A percentile compares a stretch with the other conserved stretches of the same genome.
Conservation (phyloP, 2,329 filamentous ascomycete species). For the Neofusicoccum parvum region DNA sequence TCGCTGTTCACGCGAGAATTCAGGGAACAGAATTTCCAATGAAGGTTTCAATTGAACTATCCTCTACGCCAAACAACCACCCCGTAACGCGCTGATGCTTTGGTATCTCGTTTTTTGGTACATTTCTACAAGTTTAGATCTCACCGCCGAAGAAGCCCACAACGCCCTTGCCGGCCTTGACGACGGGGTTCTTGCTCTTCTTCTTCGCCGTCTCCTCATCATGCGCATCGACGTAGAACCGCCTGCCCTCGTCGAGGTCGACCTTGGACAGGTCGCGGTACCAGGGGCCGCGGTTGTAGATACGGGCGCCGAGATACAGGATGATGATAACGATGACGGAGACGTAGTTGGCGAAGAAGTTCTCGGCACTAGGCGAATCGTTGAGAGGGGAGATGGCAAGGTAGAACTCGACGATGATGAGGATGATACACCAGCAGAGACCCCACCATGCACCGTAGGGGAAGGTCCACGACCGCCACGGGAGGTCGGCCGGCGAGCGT, state of each 20-base stretch:
- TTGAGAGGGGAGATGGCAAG: conserved; percentile 50
- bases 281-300: conserved; percentile 42
- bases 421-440: conserved; percentile 46
- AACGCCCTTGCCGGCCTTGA: conserved; percentile 19
- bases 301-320: conserved; percentile 44
- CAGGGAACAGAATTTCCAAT: neutral
- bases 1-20: no score
- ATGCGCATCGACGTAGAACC: conserved; percentile 30
- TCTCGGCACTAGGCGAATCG: conserved; percentile 35
- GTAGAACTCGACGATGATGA: conserved; percentile 53
- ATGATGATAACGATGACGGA: conserved; percentile 47
- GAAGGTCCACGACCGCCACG: conserved; percentile 49
- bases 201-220: conserved; percentile 22
- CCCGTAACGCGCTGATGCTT: neutral
- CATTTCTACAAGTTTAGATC: neutral
- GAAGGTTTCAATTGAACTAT: neutral
- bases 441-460: conserved; percentile 50
- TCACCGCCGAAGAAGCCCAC: conserved; percentile 18
- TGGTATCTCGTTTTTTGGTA: neutral
- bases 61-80: neutral
- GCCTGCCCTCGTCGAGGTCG: conserved; percentile 38
- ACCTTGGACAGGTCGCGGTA: conserved; percentile 38
- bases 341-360: conserved; percentile 53
- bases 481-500: conserved; percentile 66
- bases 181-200: conserved; percentile 3